Evolutionary conservation across 2,329 filamentous ascomycete genomes (phyloP), one percentile per base, ranked within the genome.

Genomic region (Calonectria hawksworthii): DNA sequence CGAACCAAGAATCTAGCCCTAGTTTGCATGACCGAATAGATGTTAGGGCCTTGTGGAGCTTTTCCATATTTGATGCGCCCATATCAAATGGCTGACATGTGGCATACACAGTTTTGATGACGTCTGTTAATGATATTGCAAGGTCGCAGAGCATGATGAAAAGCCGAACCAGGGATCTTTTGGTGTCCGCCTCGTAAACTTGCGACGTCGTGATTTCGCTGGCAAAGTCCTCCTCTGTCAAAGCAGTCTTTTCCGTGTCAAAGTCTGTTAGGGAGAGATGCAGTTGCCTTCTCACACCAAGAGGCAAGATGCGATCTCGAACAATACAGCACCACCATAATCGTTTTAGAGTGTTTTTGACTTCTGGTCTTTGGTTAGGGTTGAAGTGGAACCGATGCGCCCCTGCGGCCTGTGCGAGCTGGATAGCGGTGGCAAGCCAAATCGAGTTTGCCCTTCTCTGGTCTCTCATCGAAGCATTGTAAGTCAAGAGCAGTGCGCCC

Each of bases 311-410:
- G 9, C 76, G 44, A n/a, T 77, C 76, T 28, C 73, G 75, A 23
- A 77, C 68, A 32, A 77, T 75, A 21, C 76, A 77, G 21, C 76
- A 77, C 73, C 76, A 76, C 75, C 75, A 77, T 11, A 77, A 70
- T 5, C 76, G 63, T 36, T 77, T 77, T 11, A 77, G 54, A 18
- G 67, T 47, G 16, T 61, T 76, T 13, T 11, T 52, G 18, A 56
- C 10, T 14, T 68, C 56, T 21, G 51, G 65, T 30, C 21, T 44
- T 14, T 56, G 71, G 13, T 72, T 41, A 4, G 26, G n/a, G 30
- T 44, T 41, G 3, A 34, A 50, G 44, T 76, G 21, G 11, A 73
- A 70, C 7, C 68, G 71, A n/a, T 77, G 66, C 26, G 70, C 76
- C 11, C 75, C 73, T 38, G 64, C 70, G 23, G 59, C 67, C 26